Conservation (phyloP, 2,329 filamentous ascomycete genomes). For the Cladosporium sphaerospermum region DNA sequence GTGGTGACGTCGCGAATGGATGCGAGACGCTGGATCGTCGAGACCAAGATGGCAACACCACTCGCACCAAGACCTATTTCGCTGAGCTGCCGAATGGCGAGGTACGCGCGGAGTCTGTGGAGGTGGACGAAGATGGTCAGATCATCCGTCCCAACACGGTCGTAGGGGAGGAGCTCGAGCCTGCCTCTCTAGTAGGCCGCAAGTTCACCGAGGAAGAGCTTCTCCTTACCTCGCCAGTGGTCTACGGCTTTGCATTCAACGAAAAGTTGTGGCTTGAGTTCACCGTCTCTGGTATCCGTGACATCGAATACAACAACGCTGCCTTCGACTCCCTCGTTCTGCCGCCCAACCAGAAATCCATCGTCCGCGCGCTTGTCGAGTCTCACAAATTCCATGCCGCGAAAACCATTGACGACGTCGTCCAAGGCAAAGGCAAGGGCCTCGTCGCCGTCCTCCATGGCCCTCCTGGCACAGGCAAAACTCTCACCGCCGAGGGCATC, state of each 20-base stretch:
- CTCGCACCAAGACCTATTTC: conserved; percentile 35
- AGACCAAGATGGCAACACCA: conserved; percentile 36
- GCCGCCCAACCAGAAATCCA: conserved; percentile 53
- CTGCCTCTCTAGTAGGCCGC: conserved; percentile 17
- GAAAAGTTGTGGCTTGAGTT: conserved; percentile 92
- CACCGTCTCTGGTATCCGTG: conserved; percentile 67
- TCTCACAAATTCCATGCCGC: conserved; percentile 77
- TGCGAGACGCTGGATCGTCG: conserved; percentile 27
- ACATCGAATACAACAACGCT: conserved; percentile 77
- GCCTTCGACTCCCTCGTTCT: conserved; percentile 80
- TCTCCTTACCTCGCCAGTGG: conserved; percentile 74
- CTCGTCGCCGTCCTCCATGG: conserved; percentile 78
- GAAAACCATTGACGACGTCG: conserved; percentile 70
- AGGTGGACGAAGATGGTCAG: conserved; percentile 49
- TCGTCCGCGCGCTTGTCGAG: conserved; percentile 73
- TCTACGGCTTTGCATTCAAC: conserved; percentile 78
- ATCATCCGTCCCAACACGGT: conserved; percentile 15
- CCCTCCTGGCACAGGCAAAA: conserved; percentile 82
- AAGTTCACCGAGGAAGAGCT: conserved; percentile 75
- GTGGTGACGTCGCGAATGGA: not conserved
- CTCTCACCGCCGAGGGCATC: conserved; percentile 79
- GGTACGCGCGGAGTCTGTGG: conserved; percentile 46
- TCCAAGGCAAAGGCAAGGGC: conserved; percentile 74
- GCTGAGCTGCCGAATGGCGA: conserved; percentile 43
- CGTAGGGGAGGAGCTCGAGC: conserved; percentile 18